Evolutionary conservation across 2,329 filamentous ascomycete genomes (phyloP).

Genomic region (Colletotrichum sansevieriae): DNA sequence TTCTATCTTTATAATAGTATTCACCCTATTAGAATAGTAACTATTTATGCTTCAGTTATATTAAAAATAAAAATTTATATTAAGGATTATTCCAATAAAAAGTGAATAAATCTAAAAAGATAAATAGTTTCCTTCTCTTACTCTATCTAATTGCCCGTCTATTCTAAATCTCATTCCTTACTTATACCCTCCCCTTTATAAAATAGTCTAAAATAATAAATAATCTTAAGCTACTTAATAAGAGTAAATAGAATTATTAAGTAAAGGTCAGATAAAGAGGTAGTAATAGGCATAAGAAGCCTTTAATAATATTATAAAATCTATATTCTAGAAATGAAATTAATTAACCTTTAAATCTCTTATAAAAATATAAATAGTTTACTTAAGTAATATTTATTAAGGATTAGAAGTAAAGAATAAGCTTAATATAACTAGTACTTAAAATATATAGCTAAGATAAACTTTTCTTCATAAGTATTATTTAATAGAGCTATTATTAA

Average conservation of each 20-base stretch:
- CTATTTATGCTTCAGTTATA: too few species aligned
- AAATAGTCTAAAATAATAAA: not conserved
- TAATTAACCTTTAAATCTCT: not conserved
- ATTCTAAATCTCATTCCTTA: not conserved
- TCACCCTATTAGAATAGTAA: too few species aligned
- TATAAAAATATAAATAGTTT: not conserved
- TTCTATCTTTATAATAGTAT: too few species aligned
- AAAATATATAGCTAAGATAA: not conserved
- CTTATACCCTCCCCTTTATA: not conserved
- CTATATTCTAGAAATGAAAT: not conserved
- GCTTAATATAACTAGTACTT: not conserved
- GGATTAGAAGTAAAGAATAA: too few species aligned
- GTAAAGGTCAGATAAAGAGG: not conserved
- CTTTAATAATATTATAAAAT: not conserved
- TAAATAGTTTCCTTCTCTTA: not conserved
- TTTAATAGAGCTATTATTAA: too few species aligned
- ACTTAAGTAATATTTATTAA: not conserved
- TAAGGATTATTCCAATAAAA: not conserved
- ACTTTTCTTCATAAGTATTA: not conserved
- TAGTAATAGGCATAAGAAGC: not conserved
- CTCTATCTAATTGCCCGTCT: not conserved
- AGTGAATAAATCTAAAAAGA: not conserved
- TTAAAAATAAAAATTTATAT: accelerated
- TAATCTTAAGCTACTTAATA: not conserved
- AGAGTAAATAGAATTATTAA: not conserved